phyloP scores from a whole-genome alignment of 2,329 filamentous ascomycete species.

The Microsporum ferrugineum region DNA sequence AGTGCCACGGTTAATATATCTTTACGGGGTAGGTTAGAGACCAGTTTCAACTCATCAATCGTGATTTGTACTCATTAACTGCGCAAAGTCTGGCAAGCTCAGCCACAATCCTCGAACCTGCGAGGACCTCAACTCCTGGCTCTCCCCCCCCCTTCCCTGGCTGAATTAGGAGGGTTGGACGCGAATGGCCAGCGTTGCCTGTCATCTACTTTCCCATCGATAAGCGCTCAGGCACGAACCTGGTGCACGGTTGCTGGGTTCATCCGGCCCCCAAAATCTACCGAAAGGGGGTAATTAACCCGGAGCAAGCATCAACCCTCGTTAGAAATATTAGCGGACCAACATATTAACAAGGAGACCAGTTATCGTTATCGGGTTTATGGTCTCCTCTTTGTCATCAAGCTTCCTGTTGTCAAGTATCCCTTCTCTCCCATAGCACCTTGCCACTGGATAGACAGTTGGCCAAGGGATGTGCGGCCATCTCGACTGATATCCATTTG shows the following conservation, averaged over 20 bases:
- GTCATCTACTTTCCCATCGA: neutral
- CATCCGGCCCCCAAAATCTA: neutral
- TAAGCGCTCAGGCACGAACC: neutral
- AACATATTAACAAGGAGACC: neutral
- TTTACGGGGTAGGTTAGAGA: neutral
- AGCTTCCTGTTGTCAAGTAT: slow-evolving; percentile 73
- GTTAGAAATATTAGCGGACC: neutral
- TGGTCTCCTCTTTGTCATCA: slow-evolving; percentile 39
- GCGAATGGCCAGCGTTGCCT: neutral
- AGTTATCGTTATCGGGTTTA: neutral
- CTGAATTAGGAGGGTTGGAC: neutral
- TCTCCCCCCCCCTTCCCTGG: neutral
- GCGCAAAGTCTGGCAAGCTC: neutral
- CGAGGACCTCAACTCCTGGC: neutral
- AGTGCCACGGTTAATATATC: neutral
- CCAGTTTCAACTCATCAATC: neutral
- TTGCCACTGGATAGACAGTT: slow-evolving; percentile 78
- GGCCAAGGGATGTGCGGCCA: slow-evolving; percentile 56
- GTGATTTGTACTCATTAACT: neutral
- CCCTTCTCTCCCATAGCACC: slow-evolving; percentile 82
- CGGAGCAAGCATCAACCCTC: neutral
- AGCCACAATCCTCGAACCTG: neutral
- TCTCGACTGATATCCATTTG: slow-evolving; percentile 39
- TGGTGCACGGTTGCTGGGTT: neutral
- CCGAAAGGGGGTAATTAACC: neutral